Evolutionary conservation across 139 green algal genomes (phyloP), one percentile per base, ranked within the genome.

Genomic region (Coccomyxa sp.): DNA sequence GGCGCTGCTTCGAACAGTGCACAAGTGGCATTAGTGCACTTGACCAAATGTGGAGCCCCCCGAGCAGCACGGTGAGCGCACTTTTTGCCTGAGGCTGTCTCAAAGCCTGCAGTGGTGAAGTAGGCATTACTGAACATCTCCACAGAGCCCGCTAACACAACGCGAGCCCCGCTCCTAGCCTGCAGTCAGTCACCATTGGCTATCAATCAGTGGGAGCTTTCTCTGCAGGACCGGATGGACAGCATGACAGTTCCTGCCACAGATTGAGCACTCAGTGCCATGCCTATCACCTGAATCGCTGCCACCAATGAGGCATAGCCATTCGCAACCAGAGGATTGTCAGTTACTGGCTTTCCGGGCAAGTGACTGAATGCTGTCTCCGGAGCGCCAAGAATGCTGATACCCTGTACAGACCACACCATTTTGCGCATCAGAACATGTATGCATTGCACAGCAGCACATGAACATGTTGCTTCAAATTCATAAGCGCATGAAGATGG

Each of bases 91-190:
- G 58, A 13, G 15, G 16, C 76, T n/a, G 76, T 18, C 31, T 58
- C 31, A 25, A 31, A 13, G 30, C 17, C 13, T 31, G 80, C 71
- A 18, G 21, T 17, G 17, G 71, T 77, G 14, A 68, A 93, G 58
- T 89, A 83, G 1, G 84, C 82, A 82, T 98, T 88, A 75, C 86
- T 93, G 86, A 98, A 93, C 84, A 98, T 89, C 75, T 94, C 90
- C 58, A 95, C 45, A 0, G 95, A 98, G 25, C 96, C 95, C 0
- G 87, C 76, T 32, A 98, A 89, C 67, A 94, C 79, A 12, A 95
- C 92, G 30, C 95, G 91, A 10, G 93, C 95, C 74, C 97, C 96
- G 87, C 98, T 98, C 67, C 94, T 88, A 28, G 92, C 90, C 93
- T 98, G 92, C 79, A 92, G 27, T 51, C 38, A 51, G 38, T 7